These are phyloP conservation scores for Fraxinus xanthoxyloides DNA, from an alignment of 305 asterid species.

Conservation along the genomic window DNA sequence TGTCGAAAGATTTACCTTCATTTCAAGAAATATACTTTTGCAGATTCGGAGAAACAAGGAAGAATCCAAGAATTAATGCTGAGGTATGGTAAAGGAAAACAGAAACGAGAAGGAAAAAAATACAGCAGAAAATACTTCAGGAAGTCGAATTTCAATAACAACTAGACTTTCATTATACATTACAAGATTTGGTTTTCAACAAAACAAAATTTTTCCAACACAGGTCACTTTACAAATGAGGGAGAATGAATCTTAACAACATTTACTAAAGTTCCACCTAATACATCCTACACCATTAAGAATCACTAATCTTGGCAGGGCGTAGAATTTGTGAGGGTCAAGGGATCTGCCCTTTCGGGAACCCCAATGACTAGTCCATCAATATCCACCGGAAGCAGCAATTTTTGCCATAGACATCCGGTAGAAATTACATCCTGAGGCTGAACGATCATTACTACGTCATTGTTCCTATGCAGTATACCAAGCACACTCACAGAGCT, in stretches of 20 bases:
- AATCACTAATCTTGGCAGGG: not conserved
- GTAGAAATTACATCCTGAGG: conserved; percentile 38
- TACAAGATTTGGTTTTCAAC: not conserved
- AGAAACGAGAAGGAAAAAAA: not conserved
- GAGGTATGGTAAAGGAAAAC: too few relatives aligned
- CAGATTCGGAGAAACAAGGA: not conserved
- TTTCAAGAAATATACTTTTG: not conserved
- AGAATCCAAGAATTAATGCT: not conserved
- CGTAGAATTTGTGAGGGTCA: not conserved
- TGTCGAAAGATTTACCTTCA: not conserved
- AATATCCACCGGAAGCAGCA: conserved; percentile 39
- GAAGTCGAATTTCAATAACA: not conserved
- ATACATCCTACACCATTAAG: not conserved
- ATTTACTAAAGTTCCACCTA: not conserved
- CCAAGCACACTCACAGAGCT: conserved; percentile 34
- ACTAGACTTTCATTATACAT: not conserved
- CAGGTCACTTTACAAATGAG: not conserved
- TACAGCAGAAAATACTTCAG: not conserved
- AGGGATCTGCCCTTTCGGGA: not conserved
- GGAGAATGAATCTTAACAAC: not conserved
- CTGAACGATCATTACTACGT: conserved; percentile 27
- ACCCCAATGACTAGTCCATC: conserved; percentile 37
- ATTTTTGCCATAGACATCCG: conserved; percentile 35
- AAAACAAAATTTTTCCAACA: not conserved
- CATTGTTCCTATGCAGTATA: conserved; percentile 22